Base-by-base conservation (phyloP, 2,329 filamentous ascomycete genomes). In the Diaporthe sp. region DNA sequence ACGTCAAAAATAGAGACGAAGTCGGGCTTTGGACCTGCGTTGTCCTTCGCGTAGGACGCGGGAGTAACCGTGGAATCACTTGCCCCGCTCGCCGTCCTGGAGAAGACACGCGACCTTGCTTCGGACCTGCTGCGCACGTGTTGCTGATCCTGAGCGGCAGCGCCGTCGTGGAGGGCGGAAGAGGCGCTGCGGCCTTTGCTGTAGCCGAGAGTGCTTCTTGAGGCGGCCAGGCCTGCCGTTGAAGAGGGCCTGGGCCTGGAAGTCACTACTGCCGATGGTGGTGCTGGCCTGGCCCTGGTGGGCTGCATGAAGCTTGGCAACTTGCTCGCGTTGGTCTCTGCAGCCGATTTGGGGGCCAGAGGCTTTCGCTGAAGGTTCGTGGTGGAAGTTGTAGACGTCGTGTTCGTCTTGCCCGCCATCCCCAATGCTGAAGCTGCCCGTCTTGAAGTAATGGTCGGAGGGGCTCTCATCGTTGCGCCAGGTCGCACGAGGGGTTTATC, bases 181-280 rank as follows among this genome's bases (percentile, higher is more conserved):
- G 86, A 88, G 6, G 88, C 86, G 6, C 86, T 86, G 45, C 94
- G 90, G 45, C 96, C 95, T 82, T 93, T 95, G 73, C 90, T 94
- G 81, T 97, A 98, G 22, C 96, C 96, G 55, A 98, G 89, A 0
- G 95, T 98, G 72, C 91, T 96, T 77, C 92, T 91, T 2, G 95
- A 97, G 8, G 91, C 92, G 8, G 90, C 90, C 30, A 90, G 88
- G 15, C 89, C 87, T 12, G 88, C 88, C 78, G 90, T 87, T 13
- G 87, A 87, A 0, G 87, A 83, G 64, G 83, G 81, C 10, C 86
- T 84, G n/a, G 68, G 67, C 5, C 64, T 67, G 22, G 70, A 55
- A n/a, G 67, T 57, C 7, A 83, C 78, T 8, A 83, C 78, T n/a
- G 84, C 81, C 69, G 87, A 87, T 75, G 80, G 69, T 73, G 80